Evolutionary conservation across 2,329 filamentous ascomycete genomes (phyloP).

Genomic region (Periconia sp.): DNA sequence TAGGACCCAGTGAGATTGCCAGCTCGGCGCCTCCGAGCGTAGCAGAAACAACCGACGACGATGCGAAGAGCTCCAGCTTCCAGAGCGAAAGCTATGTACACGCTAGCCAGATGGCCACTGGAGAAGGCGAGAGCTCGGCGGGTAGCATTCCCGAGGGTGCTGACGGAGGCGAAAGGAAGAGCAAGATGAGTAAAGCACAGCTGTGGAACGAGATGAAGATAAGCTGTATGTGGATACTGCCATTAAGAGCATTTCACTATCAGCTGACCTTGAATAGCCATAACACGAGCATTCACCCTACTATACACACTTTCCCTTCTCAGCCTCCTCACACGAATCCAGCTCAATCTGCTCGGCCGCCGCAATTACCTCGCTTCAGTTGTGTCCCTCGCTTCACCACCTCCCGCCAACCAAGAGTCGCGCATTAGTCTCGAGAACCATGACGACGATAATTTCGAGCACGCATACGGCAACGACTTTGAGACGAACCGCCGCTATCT

Average conservation of each 20-base stretch:
- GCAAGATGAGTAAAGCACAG: constrained; percentile 85
- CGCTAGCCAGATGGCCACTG: constrained; percentile 71
- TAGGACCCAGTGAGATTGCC: constrained; percentile 61
- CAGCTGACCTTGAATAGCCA: constrained; percentile 69
- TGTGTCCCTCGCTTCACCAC: constrained; percentile 80
- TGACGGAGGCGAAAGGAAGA: constrained; percentile 54
- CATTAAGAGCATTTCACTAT: no score
- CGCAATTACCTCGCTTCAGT: constrained; percentile 96
- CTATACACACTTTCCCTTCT: constrained; percentile 90
- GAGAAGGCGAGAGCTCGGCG: constrained; percentile 56
- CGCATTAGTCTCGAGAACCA: constrained; percentile 91
- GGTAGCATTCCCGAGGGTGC: constrained; percentile 49
- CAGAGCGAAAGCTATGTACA: constrained; percentile 85
- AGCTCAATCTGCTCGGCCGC: constrained; percentile 93
- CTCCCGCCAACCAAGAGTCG: constrained; percentile 66
- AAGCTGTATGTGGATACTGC: constrained; percentile 79
- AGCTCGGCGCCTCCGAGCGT: constrained; percentile 70
- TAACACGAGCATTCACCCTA: constrained; percentile 88
- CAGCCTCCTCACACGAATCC: constrained; percentile 89
- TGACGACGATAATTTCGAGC: constrained; percentile 84
- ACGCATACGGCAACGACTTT: constrained; percentile 89
- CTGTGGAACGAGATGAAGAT: constrained; percentile 98
- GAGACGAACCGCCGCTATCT: constrained; percentile 95
- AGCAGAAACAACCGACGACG: constrained; percentile 70
- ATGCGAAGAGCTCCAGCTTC: constrained; percentile 76